These are phyloP conservation scores for Fusarium foetens DNA, from an alignment of 2,329 filamentous ascomycete species.

Conservation along the genomic window DNA sequence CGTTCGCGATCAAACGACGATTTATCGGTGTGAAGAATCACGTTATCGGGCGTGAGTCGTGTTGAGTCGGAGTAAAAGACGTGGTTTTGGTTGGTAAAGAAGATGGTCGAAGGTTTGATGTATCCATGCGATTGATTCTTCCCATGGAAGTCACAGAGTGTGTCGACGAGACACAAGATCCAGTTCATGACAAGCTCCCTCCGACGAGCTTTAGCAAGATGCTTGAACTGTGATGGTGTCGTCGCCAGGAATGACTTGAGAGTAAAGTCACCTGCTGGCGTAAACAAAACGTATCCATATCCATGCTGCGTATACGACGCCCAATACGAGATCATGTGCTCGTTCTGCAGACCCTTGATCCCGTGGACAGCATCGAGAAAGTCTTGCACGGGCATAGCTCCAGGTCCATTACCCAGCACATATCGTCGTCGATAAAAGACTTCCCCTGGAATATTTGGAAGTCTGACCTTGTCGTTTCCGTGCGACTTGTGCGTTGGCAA, in stretches of 20 bases:
- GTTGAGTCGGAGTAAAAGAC: slow-evolving; percentile 75
- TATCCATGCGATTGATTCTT: slow-evolving; percentile 72
- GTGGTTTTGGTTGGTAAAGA: slow-evolving; percentile 71
- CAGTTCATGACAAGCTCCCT: slow-evolving; percentile 73
- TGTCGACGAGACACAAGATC: slow-evolving; percentile 78
- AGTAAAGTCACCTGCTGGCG: slow-evolving; percentile 72
- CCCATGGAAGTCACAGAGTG: slow-evolving; percentile 73
- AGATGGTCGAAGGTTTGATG: slow-evolving; percentile 76
- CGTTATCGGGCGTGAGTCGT: slow-evolving; percentile 57
- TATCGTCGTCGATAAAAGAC: slow-evolving; percentile 69
- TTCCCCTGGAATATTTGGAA: slow-evolving; percentile 69
- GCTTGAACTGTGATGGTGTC: slow-evolving; percentile 70
- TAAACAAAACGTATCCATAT: slow-evolving; percentile 72
- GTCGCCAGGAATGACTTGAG: slow-evolving; percentile 74
- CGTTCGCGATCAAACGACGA: slow-evolving; percentile 71
- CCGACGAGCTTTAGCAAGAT: slow-evolving; percentile 68
- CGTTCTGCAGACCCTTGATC: slow-evolving; percentile 69
- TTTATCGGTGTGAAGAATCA: slow-evolving; percentile 55
- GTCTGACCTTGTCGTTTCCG: slow-evolving; percentile 67
- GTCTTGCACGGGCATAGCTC: slow-evolving; percentile 60
- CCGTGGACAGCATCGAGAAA: slow-evolving; percentile 71
- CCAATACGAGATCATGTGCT: slow-evolving; percentile 77
- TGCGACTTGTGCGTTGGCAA: slow-evolving; percentile 50
- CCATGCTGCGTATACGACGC: slow-evolving; percentile 75
- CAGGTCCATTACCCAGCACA: slow-evolving; percentile 56